Percentiles rank a stretch among this genome's conserved stretches.
These are phyloP conservation scores for Colletotrichum scovillei DNA, from an alignment of 2,329 filamentous ascomycete genomes.

Conservation along the genomic window DNA sequence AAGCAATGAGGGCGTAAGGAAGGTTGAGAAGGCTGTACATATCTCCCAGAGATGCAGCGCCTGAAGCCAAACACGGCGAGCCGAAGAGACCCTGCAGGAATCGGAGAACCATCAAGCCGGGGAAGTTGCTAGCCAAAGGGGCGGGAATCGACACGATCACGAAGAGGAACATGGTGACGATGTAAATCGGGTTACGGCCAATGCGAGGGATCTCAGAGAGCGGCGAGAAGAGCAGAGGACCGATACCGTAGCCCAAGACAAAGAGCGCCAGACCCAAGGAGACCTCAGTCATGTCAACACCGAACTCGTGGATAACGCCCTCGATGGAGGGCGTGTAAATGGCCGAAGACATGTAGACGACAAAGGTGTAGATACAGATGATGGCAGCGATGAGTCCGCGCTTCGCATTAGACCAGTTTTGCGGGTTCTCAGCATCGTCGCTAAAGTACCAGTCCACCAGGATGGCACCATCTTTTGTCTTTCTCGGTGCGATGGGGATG, in stretches of 20 bases:
- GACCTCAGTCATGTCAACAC: conserved; percentile 61
- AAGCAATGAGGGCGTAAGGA: conserved; percentile 69
- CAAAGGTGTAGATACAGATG: conserved; percentile 69
- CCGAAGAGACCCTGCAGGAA: conserved; percentile 77
- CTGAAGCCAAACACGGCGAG: conserved; percentile 72
- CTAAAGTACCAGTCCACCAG: conserved; percentile 67
- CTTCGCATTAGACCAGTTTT: conserved; percentile 63
- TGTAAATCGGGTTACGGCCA: conserved; percentile 76
- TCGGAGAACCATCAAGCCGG: conserved; percentile 71
- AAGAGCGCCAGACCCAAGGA: conserved; percentile 71
- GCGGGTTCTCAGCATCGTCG: conserved; percentile 66
- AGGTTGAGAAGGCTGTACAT: conserved; percentile 66
- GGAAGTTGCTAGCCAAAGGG: conserved; percentile 70
- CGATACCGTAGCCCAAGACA: conserved; percentile 72
- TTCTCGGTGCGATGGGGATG: conserved; percentile 59
- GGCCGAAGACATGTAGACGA: conserved; percentile 63
- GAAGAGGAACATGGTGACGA: conserved; percentile 75
- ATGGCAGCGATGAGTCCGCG: conserved; percentile 54
- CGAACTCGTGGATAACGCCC: conserved; percentile 64
- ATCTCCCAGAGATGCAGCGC: conserved; percentile 62
- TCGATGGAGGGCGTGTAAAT: conserved; percentile 59
- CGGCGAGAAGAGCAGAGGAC: conserved; percentile 74
- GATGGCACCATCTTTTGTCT: conserved; percentile 61
- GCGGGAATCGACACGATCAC: conserved; percentile 74
- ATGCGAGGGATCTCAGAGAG: conserved; percentile 74